Percentiles rank a stretch among this genome's conserved stretches.
Evolutionary conservation across 306 rosid species (phyloP).

Genomic region (Lagenaria siceraria): DNA sequence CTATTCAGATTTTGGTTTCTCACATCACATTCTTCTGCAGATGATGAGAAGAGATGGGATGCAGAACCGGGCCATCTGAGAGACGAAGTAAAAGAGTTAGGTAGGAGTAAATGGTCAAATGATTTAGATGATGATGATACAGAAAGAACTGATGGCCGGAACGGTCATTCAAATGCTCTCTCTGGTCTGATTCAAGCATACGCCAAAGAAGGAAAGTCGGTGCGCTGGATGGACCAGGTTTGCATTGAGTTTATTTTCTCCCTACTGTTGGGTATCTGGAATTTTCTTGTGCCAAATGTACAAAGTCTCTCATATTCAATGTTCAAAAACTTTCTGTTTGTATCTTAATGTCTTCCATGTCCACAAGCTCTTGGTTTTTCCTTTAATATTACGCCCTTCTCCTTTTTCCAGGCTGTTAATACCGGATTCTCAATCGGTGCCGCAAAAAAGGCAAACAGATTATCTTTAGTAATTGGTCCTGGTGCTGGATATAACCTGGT

Average conservation of each 20-base stretch:
- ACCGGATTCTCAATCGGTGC: conserved; percentile 73
- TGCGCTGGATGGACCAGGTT: conserved; percentile 97
- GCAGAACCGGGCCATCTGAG: conserved; percentile 47
- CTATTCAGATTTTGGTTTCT: conserved; percentile 23
- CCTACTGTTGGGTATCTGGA: not conserved
- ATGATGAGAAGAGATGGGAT: conserved; percentile 41
- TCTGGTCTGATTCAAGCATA: conserved; percentile 76
- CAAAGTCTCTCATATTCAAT: not conserved
- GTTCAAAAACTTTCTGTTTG: not conserved
- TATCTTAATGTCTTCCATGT: not conserved
- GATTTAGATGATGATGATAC: conserved; percentile 54
- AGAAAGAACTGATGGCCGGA: conserved; percentile 35
- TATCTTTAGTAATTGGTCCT: conserved; percentile 80
- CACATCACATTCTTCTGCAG: conserved; percentile 4
- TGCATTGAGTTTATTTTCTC: conserved; percentile 7
- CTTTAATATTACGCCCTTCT: conserved; percentile 1
- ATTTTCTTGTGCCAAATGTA: not conserved
- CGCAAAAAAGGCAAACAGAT: conserved; percentile 46
- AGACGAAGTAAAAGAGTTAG: conserved; percentile 70
- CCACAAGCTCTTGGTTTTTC: not conserved
- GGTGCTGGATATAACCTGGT: conserved; percentile 97
- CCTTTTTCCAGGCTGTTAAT: conserved; percentile 37
- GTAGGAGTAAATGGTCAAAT: conserved; percentile 96
- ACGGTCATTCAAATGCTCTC: conserved; percentile 59
- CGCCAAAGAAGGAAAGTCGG: conserved; percentile 68